Conservation (phyloP, 352 stramenopile genomes). For the Nothophytophthora sp. region DNA sequence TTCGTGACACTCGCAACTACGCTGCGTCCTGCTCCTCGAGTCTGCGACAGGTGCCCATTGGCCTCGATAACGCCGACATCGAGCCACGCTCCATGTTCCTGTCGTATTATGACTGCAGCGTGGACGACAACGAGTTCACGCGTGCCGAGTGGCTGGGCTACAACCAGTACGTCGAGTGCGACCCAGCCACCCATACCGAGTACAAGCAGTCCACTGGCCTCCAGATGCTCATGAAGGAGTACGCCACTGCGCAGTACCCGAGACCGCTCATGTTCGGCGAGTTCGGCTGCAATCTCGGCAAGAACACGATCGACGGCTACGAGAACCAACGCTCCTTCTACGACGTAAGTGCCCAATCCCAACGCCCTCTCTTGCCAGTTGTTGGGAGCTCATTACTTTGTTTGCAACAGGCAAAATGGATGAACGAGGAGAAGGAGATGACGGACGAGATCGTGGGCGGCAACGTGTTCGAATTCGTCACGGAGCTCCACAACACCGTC, state of each 20-base stretch:
- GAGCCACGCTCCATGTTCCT: conserved; percentile 59
- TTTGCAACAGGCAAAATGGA: conserved; percentile 68
- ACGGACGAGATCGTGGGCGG: conserved; percentile 69
- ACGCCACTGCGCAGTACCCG: conserved; percentile 41
- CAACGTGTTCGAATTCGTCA: conserved; percentile 83
- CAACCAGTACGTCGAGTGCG: conserved; percentile 66
- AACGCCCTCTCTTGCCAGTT: background rate
- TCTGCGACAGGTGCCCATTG: conserved; percentile 67
- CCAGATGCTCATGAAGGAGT: conserved; percentile 57
- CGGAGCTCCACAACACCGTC: conserved; percentile 61
- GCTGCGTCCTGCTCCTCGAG: conserved; percentile 34
- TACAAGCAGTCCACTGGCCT: conserved; percentile 56
- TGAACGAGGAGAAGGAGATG: conserved; percentile 82
- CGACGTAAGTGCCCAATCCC: conserved; percentile 57
- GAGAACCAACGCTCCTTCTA: conserved; percentile 66
- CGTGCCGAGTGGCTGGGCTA: conserved; percentile 52
- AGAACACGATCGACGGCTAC: conserved; percentile 66
- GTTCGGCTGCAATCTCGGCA: conserved; percentile 62
- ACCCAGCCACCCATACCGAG: conserved; percentile 37
- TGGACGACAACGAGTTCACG: conserved; percentile 31
- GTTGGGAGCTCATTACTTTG: background rate
- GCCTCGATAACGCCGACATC: conserved; percentile 73
- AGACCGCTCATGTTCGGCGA: conserved; percentile 73
- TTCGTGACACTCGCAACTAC: conserved; percentile 62
- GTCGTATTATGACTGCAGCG: conserved; percentile 72